Conservation (phyloP, 371 early-diverging fungal species). For the Lichtheimia hyalospora region DNA sequence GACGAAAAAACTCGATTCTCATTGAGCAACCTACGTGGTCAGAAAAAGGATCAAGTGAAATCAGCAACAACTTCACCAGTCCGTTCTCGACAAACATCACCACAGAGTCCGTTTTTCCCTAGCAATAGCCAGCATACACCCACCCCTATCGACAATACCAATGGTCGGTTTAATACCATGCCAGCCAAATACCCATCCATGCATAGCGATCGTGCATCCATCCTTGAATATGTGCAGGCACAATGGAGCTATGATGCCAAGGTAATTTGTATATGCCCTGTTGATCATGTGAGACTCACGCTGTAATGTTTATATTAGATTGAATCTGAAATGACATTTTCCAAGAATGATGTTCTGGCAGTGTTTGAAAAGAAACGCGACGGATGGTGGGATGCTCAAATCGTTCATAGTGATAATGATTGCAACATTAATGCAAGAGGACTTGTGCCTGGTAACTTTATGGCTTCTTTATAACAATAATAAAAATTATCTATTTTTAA, state of each 20-base stretch:
- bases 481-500: neutral
- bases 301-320: neutral
- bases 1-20: conserved; percentile 9
- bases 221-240: conserved; percentile 13
- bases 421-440: conserved; percentile 12
- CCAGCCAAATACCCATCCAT: neutral
- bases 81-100: conserved; percentile 1
- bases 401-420: conserved; percentile 12
- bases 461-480: conserved; percentile 8
- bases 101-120: conserved; percentile 1
- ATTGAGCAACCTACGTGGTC: neutral
- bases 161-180: conserved; percentile 6
- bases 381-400: conserved; percentile 31
- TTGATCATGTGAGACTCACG: too few relatives aligned
- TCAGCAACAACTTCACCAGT: neutral
- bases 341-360: conserved; percentile 22
- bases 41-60: neutral
- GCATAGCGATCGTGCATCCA: neutral
- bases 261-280: neutral
- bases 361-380: conserved; percentile 26
- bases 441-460: conserved; percentile 29
- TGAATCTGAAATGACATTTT: conserved; percentile 22
- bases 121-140: neutral
- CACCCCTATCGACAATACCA: neutral
- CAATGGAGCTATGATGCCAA: conserved; percentile 24